phyloP scores from a whole-genome alignment of 2,329 filamentous ascomycete species.

The Xylariaceae sp. region DNA sequence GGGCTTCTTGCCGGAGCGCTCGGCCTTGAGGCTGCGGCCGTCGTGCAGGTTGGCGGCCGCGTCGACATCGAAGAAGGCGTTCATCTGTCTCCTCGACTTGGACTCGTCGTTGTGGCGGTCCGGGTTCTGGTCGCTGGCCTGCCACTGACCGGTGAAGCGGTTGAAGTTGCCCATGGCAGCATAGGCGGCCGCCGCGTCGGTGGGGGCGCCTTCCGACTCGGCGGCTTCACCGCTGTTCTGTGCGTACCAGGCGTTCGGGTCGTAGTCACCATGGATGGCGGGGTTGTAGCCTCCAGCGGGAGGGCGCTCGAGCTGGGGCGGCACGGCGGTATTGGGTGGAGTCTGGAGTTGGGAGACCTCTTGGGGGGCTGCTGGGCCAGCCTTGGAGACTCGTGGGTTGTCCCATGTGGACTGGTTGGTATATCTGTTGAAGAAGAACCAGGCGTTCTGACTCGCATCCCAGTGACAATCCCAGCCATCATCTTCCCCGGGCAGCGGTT shows the following conservation, averaged over 20 bases:
- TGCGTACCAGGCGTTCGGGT: conserved; percentile 92
- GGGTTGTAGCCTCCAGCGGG: conserved; percentile 81
- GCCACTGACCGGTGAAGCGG: conserved; percentile 79
- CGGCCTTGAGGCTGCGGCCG: conserved; percentile 83
- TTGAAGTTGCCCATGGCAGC: conserved; percentile 74
- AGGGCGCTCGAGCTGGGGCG: conserved; percentile 28
- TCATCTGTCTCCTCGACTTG: conserved; percentile 82
- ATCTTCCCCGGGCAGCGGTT: conserved; percentile 36
- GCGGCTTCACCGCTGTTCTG: conserved; percentile 38
- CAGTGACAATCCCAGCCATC: conserved; percentile 78
- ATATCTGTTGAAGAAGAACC: conserved; percentile 80
- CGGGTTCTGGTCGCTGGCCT: conserved; percentile 57
- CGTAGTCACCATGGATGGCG: conserved; percentile 92
- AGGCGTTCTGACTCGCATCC: conserved; percentile 61
- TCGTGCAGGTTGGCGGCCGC: conserved; percentile 86
- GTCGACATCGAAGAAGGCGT: conserved; percentile 92
- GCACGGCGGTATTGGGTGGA: conserved; percentile 18
- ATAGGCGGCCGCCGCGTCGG: conserved; percentile 42
- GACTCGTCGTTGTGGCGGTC: conserved; percentile 80
- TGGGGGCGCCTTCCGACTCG: conserved; percentile 25
- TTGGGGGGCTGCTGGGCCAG: conserved; percentile 19
- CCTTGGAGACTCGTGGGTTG: conserved; percentile 65
- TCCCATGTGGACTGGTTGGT: conserved; percentile 74
- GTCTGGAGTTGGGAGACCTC: conserved; percentile 17
- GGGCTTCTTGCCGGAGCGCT: conserved; percentile 77